Conservation (phyloP, 2,329 filamentous ascomycete species). For the Alternaria incomplexa region DNA sequence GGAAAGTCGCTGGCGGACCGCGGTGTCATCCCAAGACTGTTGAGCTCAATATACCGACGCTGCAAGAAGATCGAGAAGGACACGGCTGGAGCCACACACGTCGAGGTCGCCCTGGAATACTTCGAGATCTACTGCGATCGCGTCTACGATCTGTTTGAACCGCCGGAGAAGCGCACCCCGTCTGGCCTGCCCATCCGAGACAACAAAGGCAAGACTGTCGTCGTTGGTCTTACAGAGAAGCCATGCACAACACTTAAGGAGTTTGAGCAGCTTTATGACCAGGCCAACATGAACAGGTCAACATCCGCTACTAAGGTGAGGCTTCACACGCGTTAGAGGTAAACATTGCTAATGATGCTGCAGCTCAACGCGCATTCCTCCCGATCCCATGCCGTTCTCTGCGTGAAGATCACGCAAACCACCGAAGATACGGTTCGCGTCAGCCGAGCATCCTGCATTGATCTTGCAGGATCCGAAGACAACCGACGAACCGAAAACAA, state of each 20-base stretch:
- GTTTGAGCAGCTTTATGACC: conserved; percentile 87
- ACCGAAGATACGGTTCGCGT: conserved; percentile 70
- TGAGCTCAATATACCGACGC: conserved; percentile 84
- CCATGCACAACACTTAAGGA: conserved; percentile 85
- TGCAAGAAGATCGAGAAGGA: conserved; percentile 87
- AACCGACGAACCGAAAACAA: conserved; percentile 93
- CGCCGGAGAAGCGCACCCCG: conserved; percentile 83
- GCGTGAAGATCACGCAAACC: conserved; percentile 83
- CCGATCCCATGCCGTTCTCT: conserved; percentile 86
- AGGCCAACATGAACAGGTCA: conserved; percentile 87
- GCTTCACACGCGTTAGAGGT: background rate
- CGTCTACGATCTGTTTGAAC: conserved; percentile 87
- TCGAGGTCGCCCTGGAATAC: conserved; percentile 81
- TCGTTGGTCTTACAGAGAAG: conserved; percentile 84
- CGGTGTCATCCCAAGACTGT: conserved; percentile 83
- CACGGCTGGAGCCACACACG: conserved; percentile 69
- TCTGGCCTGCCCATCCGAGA: conserved; percentile 83
- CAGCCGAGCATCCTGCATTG: conserved; percentile 91
- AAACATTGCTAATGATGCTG: background rate
- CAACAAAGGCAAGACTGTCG: conserved; percentile 83
- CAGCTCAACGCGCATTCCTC: conserved; percentile 88
- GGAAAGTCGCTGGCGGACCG: conserved; percentile 84
- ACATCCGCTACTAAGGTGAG: conserved; percentile 81
- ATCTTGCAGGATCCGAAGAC: conserved; percentile 93
- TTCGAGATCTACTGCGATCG: conserved; percentile 98